Conservation (phyloP, 176 grass and related monocot species). For the barley (Hordeum vulgare) region DNA sequence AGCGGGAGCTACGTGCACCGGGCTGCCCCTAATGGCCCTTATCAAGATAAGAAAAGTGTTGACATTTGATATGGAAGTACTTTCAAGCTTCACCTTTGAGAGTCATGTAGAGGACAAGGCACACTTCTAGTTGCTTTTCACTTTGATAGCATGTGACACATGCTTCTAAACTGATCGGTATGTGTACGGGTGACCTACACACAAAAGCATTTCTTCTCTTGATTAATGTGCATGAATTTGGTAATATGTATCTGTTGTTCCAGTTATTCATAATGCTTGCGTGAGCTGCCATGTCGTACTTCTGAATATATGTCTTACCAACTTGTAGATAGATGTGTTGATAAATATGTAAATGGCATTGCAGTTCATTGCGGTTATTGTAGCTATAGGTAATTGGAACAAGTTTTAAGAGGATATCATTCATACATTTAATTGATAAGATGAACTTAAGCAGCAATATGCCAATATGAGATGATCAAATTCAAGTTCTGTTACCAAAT, state of each 20-base stretch:
- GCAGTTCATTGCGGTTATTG: not conserved
- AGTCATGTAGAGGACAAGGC: not conserved
- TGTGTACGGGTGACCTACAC: not conserved
- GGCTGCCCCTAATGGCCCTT: conserved; percentile 7
- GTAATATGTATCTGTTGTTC: not conserved
- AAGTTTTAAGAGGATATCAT: not conserved
- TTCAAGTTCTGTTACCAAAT: not conserved
- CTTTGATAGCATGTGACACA: not conserved
- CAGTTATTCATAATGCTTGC: conserved; percentile 3
- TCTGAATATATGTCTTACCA: not conserved
- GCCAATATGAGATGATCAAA: not conserved
- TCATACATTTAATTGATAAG: not conserved
- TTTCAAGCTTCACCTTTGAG: conserved; percentile 7
- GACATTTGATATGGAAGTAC: conserved; percentile 13
- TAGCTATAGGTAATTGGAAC: conserved; percentile 5
- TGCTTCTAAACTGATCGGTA: not conserved
- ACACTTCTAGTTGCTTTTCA: not conserved
- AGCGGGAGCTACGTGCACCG: too few species aligned
- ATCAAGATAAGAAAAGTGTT: not conserved
- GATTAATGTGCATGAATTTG: not conserved
- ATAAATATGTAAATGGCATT: not conserved
- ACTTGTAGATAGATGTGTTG: not conserved
- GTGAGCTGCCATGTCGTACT: not conserved
- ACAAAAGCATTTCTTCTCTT: not conserved
- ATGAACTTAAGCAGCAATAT: not conserved